Conservation (phyloP, 2,329 filamentous ascomycete species). For the Nothomitra cinnamomea region DNA sequence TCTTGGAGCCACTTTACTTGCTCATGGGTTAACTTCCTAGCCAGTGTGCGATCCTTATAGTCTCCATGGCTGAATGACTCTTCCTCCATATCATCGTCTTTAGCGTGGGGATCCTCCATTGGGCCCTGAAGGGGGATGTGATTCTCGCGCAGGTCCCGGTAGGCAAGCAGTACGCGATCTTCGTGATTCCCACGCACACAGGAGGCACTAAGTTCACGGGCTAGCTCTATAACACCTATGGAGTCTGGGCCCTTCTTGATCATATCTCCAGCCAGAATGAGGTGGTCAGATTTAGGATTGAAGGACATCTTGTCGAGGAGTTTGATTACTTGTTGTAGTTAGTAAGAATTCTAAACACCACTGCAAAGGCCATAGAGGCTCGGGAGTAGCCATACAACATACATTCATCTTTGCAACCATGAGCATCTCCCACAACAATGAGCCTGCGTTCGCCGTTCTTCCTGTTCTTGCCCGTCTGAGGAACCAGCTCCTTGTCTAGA, state of each 20-base stretch:
- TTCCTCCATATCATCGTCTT: slow-evolving; percentile 12
- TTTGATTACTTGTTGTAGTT: slow-evolving; percentile 23
- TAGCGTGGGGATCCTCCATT: slow-evolving; percentile 18
- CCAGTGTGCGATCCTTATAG: slow-evolving; percentile 31
- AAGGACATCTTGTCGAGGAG: slow-evolving; percentile 54
- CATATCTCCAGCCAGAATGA: slow-evolving; percentile 63
- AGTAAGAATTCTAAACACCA: not conserved
- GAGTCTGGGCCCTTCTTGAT: slow-evolving; percentile 81
- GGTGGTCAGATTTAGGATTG: slow-evolving; percentile 45
- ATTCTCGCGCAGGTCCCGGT: slow-evolving; percentile 24
- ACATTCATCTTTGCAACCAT: slow-evolving; percentile 63
- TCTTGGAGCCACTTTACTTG: slow-evolving; percentile 52
- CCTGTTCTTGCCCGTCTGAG: slow-evolving; percentile 13
- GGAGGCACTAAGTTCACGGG: slow-evolving; percentile 56
- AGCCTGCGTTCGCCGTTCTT: slow-evolving; percentile 36
- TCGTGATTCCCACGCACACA: slow-evolving; percentile 89
- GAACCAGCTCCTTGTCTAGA: not conserved
- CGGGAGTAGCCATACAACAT: slow-evolving; percentile 14
- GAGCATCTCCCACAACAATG: slow-evolving; percentile 78
- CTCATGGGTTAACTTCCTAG: slow-evolving; percentile 36
- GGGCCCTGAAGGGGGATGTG: slow-evolving; percentile 13
- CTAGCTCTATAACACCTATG: slow-evolving; percentile 55
- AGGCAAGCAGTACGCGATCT: slow-evolving; percentile 59
- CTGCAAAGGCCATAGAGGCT: not conserved
- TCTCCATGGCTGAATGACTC: slow-evolving; percentile 19